Base-by-base conservation (phyloP, 2,329 filamentous ascomycete genomes). In the Microcera coccophila region DNA sequence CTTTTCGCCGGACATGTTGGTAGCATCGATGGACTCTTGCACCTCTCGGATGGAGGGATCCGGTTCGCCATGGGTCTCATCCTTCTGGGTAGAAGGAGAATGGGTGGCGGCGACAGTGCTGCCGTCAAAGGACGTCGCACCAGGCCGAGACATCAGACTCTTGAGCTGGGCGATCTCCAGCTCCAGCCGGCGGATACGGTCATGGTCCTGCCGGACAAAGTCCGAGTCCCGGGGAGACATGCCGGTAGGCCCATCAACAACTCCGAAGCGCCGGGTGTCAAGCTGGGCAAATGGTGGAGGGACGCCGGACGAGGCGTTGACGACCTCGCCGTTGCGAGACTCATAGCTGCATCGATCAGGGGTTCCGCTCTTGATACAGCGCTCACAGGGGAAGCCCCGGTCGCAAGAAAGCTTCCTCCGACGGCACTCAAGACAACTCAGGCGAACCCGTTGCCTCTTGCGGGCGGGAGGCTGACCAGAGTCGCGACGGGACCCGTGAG, bases 321-420 rank as follows among this genome's bases (percentile, higher is more conserved):
- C 64, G 46, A 77, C 64, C 54, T 74, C 72, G 41, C 73, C 70
- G 38, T 65, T 75, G 64, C 71, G 76, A 21, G 75, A 73, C 61
- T 81, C 78, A 55, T 81, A 81, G 48, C 73, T 77, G 63, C 78
- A 81, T 14, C 74, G 71, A 39, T 80, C 78, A 16, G 77, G 72
- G 20, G 77, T 81, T 54, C 76, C 77, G 47, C 76, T 80, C 63
- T 80, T 81, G 61, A 81, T 71, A 61, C 78, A 82, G 36, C 78
- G 74, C 61, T 80, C 76, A 57, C 78, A 82, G 18, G 78, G 78
- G 53, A 80, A 72, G 58, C 78, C 78, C 47, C 78, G 70, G 61
- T 81, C 79, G 59, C 78, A 82, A 19, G 77, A 81, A 28, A 81
- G 67, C 65, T 82, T 82, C 42, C 78, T 70, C 41, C 78, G 71